Evolutionary conservation across 306 rosid species (phyloP), one percentile per base, ranked within the genome.

Genomic region (Ormosia semicastrata): DNA sequence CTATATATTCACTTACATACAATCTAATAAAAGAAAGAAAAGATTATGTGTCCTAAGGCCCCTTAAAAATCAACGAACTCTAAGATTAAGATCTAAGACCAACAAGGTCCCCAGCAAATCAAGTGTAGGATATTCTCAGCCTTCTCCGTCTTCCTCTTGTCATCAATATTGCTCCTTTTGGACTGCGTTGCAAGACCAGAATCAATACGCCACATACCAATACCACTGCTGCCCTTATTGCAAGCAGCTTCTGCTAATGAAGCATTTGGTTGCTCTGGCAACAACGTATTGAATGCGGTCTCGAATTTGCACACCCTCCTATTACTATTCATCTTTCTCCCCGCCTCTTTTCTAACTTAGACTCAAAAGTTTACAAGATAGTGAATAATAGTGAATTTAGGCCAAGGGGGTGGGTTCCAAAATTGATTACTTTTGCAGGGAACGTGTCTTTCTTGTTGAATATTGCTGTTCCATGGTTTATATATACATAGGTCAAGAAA

Each of bases 231-330:
- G 14, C 40, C 18, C 54, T 39, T 64, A 17, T 50, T 30, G 62
- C 39, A 67, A 6, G 8, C 74, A 39, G 83, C 30, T 58, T 66
- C 82, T 12, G 36, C 73, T 6, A 59, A 56, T 60, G 71, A 76
- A 71, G 18, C 66, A 8, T 73, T 73, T 66, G 17, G 83, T 33
- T 81, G 62, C 60, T 18, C 79, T 79, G 57, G 59, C 66, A 81
- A 52, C 17, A 52, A n/a, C 33, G 40, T 30, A 60, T 73, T 84
- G 36, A 84, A 39, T 5, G 80, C 79, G 41, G 2, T 77, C 81
- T 84, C 84, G 36, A 34, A 73, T 78, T 72, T 68, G 86, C 86
- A 77, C 33, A 10, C 73, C 57, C 29, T 70, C 39, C 40, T 41
- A 17, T 74, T 57, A 46, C 78, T 17, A 0, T 69, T 24, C 85